Evolutionary conservation across 768 basidiomycete genomes (phyloP).

Genomic region (Pleurotus platypus): DNA sequence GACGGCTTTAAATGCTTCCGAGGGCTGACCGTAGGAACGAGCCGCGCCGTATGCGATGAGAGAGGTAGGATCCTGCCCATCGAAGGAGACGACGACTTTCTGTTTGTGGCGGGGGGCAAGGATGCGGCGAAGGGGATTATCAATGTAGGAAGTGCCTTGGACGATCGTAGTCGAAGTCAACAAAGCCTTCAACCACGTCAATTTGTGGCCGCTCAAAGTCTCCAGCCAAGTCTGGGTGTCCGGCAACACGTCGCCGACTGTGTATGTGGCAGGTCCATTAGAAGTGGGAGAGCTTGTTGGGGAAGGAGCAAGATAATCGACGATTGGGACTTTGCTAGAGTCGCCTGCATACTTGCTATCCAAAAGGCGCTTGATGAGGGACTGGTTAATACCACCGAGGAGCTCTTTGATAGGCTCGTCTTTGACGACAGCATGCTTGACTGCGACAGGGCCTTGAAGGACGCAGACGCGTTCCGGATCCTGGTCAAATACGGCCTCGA

Average conservation of each 20-base stretch:
- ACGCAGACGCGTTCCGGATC: constrained; percentile 98
- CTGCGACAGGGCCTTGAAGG: constrained; percentile 94
- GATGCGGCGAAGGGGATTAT: constrained; percentile 85
- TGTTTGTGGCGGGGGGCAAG: constrained; percentile 81
- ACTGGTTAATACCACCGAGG: constrained; percentile 80
- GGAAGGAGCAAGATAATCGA: constrained; percentile 76
- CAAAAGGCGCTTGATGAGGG: constrained; percentile 76
- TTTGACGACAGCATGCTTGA: constrained; percentile 79
- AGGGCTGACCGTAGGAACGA: constrained; percentile 75
- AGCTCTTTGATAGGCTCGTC: constrained; percentile 94
- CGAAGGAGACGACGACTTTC: constrained; percentile 60
- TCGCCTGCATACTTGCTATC: constrained; percentile 78
- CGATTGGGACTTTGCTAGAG: constrained; percentile 63
- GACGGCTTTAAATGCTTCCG: constrained; percentile 76
- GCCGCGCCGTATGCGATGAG: constrained; percentile 73
- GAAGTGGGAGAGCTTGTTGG: constrained; percentile 27
- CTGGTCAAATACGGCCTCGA: constrained; percentile 98
- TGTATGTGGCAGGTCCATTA: constrained; percentile 43
- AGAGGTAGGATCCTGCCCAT: constrained; percentile 46
- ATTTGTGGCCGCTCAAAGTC: constrained; percentile 72
- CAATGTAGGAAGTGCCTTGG: constrained; percentile 80
- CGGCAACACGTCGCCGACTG: constrained; percentile 53
- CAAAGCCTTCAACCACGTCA: constrained; percentile 86
- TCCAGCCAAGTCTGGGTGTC: constrained; percentile 75
- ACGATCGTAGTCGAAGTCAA: constrained; percentile 79